Evolutionary conservation across 176 grass and related monocot species (phyloP).

Genomic region (Carex myosuroides): DNA sequence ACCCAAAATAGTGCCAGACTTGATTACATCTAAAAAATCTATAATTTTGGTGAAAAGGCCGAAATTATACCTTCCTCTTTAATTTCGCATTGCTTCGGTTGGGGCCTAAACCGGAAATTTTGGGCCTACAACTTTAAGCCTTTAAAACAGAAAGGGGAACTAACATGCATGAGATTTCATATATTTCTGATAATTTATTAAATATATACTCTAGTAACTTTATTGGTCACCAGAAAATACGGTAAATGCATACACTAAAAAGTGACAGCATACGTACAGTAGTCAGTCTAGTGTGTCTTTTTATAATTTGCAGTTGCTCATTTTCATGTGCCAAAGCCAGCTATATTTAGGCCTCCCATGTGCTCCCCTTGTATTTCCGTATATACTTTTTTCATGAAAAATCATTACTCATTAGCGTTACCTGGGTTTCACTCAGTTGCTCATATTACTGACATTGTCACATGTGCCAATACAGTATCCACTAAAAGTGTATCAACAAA

Average conservation of each 20-base stretch:
- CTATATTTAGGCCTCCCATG: conserved; percentile 17
- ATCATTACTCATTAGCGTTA: background rate
- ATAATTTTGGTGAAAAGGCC: background rate
- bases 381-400: conserved; percentile 13
- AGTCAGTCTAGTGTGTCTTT: conserved; percentile 8
- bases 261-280: background rate
- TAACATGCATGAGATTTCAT: background rate
- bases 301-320: background rate
- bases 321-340: conserved; percentile 7
- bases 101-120: background rate
- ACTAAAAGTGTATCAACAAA: background rate
- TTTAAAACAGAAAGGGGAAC: background rate
- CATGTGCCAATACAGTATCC: conserved; percentile 16
- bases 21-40: background rate
- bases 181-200: background rate
- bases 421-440: background rate
- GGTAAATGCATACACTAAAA: background rate
- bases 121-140: background rate
- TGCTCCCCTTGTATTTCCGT: background rate
- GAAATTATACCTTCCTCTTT: background rate
- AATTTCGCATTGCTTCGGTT: background rate
- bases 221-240: background rate
- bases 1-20: background rate
- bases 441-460: conserved; percentile 1
- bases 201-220: background rate